Conservation (phyloP, 345 rosid species). For the Passiflora organensis region DNA sequence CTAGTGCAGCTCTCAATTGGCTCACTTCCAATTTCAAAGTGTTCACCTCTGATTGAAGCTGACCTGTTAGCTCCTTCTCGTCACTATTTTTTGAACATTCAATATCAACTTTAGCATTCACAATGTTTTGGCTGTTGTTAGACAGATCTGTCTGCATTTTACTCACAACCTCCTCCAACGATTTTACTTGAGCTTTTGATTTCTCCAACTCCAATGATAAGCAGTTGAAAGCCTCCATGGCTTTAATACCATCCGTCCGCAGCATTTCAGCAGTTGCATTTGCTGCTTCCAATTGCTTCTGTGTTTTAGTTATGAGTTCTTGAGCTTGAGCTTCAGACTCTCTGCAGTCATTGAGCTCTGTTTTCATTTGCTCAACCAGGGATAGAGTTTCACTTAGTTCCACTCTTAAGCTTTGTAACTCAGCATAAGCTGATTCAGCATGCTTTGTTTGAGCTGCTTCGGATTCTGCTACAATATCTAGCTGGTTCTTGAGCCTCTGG, state of each 20-base stretch:
- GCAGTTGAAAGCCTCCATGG: constrained; percentile 53
- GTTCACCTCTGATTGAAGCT: constrained; percentile 56
- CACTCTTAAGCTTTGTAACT: constrained; percentile 52
- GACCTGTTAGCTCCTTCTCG: constrained; percentile 29
- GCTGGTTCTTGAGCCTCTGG: constrained; percentile 78
- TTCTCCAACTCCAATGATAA: constrained; percentile 58
- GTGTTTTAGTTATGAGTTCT: constrained; percentile 47
- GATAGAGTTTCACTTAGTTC: constrained; percentile 65
- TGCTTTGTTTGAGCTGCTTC: constrained; percentile 56
- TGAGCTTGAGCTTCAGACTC: constrained; percentile 73
- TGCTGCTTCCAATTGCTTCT: constrained; percentile 60
- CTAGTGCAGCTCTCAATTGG: constrained; percentile 62
- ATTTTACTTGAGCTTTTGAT: constrained; percentile 49
- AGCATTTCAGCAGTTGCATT: constrained; percentile 56
- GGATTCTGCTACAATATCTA: constrained; percentile 56
- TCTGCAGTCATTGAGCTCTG: constrained; percentile 54
- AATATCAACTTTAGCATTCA: constrained; percentile 12
- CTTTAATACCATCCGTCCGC: constrained; percentile 52
- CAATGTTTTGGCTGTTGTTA: constrained; percentile 32
- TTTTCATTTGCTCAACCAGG: constrained; percentile 61
- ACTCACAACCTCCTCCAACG: constrained; percentile 59
- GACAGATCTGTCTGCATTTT: constrained; percentile 44
- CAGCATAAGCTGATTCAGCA: constrained; percentile 52
- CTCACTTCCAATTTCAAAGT: constrained; percentile 46
- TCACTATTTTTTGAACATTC: constrained; percentile 22